Evolutionary conservation across 192 early-diverging fungal genomes (phyloP).

Genomic region (Entophlyctis luteolus): DNA sequence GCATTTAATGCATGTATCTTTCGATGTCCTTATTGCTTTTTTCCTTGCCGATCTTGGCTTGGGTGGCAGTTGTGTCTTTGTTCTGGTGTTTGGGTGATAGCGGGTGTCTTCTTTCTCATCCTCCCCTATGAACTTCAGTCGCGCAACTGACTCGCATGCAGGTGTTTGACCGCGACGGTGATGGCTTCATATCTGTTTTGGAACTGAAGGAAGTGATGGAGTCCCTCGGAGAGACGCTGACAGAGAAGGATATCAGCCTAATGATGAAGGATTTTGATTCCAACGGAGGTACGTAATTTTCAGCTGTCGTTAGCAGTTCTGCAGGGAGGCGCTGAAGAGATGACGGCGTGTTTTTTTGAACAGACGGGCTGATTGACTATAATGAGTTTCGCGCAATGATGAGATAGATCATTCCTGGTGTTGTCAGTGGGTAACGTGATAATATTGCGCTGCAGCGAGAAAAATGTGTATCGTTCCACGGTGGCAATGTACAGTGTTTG

Average conservation of each 20-base stretch:
- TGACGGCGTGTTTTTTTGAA: neutral
- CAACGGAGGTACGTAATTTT: neutral
- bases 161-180: conserved; percentile 95
- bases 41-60: too few species aligned
- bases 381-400: conserved; percentile 83
- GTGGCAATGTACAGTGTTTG: too few species aligned
- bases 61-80: too few species aligned
- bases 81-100: neutral
- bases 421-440: too few species aligned
- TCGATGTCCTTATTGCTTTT: too few species aligned
- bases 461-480: too few species aligned
- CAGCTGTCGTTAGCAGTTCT: neutral
- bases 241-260: conserved; percentile 69
- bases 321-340: neutral
- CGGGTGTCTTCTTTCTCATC: neutral
- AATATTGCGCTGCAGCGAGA: too few species aligned
- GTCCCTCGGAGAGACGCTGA: conserved; percentile 81
- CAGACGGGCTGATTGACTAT: conserved; percentile 80
- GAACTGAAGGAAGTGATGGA: conserved; percentile 93
- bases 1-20: too few species aligned
- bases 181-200: conserved; percentile 85
- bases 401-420: too few species aligned
- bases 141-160: too few species aligned
- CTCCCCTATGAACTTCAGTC: too few species aligned
- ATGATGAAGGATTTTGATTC: conserved; percentile 25